A percentile compares a stretch with the other conserved stretches of the same genome.
Conservation (phyloP, 306 rosid species). For the Cucurbita ficifolia region DNA sequence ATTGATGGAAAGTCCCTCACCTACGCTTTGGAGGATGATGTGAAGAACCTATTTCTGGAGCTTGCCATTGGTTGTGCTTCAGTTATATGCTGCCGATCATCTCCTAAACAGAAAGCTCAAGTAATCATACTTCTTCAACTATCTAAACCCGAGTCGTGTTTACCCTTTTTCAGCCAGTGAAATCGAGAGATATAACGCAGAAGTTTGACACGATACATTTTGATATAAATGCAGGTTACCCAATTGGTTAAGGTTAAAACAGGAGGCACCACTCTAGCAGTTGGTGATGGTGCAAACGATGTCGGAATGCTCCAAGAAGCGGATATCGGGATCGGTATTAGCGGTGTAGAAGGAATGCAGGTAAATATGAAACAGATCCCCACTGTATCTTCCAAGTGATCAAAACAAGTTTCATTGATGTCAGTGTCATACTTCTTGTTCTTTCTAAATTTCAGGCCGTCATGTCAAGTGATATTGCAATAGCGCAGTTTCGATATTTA, state of each 20-base stretch:
- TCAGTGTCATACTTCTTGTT: not conserved
- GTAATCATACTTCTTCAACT: constrained; percentile 25
- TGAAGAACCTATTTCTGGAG: constrained; percentile 63
- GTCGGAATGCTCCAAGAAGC: constrained; percentile 99
- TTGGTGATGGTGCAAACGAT: constrained; percentile 99
- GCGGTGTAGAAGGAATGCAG: constrained; percentile 99
- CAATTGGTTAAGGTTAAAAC: constrained; percentile 61
- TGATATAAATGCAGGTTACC: constrained; percentile 42
- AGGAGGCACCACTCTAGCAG: constrained; percentile 70
- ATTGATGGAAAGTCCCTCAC: constrained; percentile 93
- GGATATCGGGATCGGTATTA: constrained; percentile 90
- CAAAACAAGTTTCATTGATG: not conserved
- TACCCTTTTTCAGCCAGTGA: not conserved
- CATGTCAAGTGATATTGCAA: constrained; percentile 95
- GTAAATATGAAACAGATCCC: constrained; percentile 24
- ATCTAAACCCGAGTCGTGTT: not conserved
- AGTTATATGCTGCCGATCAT: constrained; percentile 93
- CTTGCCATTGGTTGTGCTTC: constrained; percentile 93
- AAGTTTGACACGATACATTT: not conserved
- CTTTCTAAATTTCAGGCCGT: constrained; percentile 55
- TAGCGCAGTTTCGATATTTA: constrained; percentile 80
- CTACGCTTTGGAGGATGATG: constrained; percentile 70
- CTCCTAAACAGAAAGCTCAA: constrained; percentile 97
- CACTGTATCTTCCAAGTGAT: not conserved
- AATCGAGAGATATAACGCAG: not conserved